Base-by-base conservation (phyloP, 2,329 filamentous ascomycete species). In the Zymoseptoria tritici region DNA sequence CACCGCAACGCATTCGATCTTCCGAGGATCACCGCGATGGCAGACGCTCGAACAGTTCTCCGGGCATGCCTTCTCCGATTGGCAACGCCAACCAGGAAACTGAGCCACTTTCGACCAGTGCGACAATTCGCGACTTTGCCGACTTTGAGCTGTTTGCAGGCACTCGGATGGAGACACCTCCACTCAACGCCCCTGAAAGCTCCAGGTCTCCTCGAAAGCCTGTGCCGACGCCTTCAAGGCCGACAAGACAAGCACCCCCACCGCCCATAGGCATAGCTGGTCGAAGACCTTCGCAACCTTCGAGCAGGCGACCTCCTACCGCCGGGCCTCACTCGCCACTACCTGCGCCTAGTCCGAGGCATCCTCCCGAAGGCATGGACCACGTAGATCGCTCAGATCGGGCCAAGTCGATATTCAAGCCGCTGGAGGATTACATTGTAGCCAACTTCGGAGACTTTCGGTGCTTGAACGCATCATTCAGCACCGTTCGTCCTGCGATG, bases 391-490 rank as follows among this genome's bases (percentile, higher is more conserved):
- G 71, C 22, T 70, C 72, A 55, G 72, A 75, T 52, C 65, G 68
- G 3, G 74, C 80, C 2, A 85, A 82, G 68, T 79, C 78, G 46
- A 84, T 93, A 9, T 96, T 96, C 72, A 86, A 83, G 61, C 81
- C 81, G 4, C 72, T 96, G 13, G 90, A 96, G 74, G 87, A 91
- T 62, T 93, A 94, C 69, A 81, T 96, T 49, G 76, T 85, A 55
- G 73, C 76, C 20, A 87, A 83, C 66, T 89, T 95, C 67, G 81
- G 83, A 57, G 85, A 86, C 0, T 85, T 85, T 65, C 81, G 88
- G 56, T 86, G 83, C 63, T 75, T 96, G n/a, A 95, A 94, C 71
- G 79, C 78, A 13, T 92, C 91, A 0, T 96, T 96, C 70, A 77
- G 81, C 46, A 81, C 81, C 1, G 74, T 77, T 52, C 80, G 81